phyloP scores from a whole-genome alignment of 129 eudicot species.

The Heracleum sosnowskyi region DNA sequence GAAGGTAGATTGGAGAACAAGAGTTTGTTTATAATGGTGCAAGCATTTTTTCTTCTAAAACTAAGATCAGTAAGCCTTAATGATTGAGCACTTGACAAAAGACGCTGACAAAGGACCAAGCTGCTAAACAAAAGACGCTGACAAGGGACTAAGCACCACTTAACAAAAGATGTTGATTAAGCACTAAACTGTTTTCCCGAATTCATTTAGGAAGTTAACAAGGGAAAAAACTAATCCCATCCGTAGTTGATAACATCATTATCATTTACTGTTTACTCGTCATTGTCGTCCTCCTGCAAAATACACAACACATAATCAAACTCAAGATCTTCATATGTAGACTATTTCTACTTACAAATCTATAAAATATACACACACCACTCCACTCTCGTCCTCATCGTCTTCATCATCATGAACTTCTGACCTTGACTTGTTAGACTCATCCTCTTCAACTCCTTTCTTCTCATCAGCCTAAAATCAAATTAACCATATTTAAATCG shows the following conservation, averaged over 20 bases:
- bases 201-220: too few relatives aligned
- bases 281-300: background rate
- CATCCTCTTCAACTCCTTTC: conserved; percentile 43
- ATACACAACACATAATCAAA: background rate
- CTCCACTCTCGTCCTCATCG: conserved; percentile 48
- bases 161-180: too few relatives aligned
- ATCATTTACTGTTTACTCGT: background rate
- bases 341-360: too few relatives aligned
- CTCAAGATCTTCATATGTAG: background rate
- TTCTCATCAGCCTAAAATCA: conserved; percentile 42
- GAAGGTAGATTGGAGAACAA: too few relatives aligned
- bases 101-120: too few relatives aligned
- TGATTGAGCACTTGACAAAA: too few relatives aligned
- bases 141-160: too few relatives aligned
- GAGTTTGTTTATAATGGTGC: too few relatives aligned
- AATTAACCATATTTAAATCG: background rate
- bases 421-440: conserved; percentile 70
- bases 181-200: too few relatives aligned
- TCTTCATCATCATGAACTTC: conserved; percentile 69
- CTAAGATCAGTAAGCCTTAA: too few relatives aligned
- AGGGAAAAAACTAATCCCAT: background rate
- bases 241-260: background rate
- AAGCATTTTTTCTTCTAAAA: too few relatives aligned
- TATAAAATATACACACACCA: background rate
- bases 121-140: too few relatives aligned